Evolutionary conservation across 768 basidiomycete genomes (phyloP).

Genomic region (Leccinum disarticulatum): DNA sequence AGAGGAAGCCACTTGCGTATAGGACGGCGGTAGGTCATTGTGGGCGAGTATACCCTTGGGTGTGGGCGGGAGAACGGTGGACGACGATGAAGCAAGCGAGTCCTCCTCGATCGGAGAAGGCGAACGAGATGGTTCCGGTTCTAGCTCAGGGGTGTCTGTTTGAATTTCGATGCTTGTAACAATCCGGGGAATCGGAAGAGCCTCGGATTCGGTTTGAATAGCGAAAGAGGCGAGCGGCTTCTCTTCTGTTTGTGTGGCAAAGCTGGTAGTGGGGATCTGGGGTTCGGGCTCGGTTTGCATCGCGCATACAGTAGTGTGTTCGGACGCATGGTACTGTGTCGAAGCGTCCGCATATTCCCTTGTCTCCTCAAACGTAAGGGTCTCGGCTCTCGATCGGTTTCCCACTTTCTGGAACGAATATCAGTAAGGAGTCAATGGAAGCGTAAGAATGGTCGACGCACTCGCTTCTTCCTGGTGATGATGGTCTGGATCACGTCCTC

Average conservation of each 20-base stretch:
- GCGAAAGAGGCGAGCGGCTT: slow-evolving; percentile 23
- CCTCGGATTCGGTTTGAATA: slow-evolving; percentile 41
- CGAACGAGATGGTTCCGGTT: slow-evolving; percentile 38
- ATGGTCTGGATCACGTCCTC: slow-evolving; percentile 81
- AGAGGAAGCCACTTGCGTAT: slow-evolving; percentile 55
- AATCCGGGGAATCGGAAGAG: slow-evolving; percentile 28
- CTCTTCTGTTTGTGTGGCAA: slow-evolving; percentile 59
- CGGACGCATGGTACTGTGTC: slow-evolving; percentile 65
- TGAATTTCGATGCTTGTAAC: slow-evolving; percentile 61
- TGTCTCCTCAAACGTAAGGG: slow-evolving; percentile 51
- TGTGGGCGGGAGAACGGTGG: slow-evolving; percentile 69
- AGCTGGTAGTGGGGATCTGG: slow-evolving; percentile 44
- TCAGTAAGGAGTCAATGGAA: slow-evolving; percentile 13
- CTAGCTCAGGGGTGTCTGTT: slow-evolving; percentile 47
- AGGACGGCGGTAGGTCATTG: slow-evolving; percentile 70
- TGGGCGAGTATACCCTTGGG: slow-evolving; percentile 48
- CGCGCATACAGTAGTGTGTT: slow-evolving; percentile 45
- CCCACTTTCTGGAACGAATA: slow-evolving; percentile 56
- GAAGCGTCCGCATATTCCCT: slow-evolving; percentile 77
- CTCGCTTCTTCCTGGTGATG: slow-evolving; percentile 81
- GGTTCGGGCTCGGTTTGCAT: slow-evolving; percentile 66
- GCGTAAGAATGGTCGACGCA: slow-evolving; percentile 29
- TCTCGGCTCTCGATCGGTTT: slow-evolving; percentile 51
- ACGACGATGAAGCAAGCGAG: slow-evolving; percentile 69
- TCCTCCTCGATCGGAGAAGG: slow-evolving; percentile 50